Conservation (phyloP, 2,329 filamentous ascomycete genomes). For the Pseudogymnoascus sp. region DNA sequence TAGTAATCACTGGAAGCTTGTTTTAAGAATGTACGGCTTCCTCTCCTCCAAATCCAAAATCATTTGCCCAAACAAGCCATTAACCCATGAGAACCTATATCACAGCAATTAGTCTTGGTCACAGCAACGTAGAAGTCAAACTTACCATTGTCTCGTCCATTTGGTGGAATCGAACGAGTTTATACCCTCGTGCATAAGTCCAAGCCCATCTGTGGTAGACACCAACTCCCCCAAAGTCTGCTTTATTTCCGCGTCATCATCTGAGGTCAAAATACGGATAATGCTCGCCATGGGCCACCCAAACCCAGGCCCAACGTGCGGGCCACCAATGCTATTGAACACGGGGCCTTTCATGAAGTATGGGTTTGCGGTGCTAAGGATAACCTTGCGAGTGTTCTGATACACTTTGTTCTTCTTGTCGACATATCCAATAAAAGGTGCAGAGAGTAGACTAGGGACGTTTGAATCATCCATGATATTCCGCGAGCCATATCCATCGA, state of each 20-base stretch:
- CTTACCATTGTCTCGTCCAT: conserved; percentile 38
- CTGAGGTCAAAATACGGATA: conserved; percentile 44
- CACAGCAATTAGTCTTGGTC: background rate
- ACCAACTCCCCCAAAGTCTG: conserved; percentile 23
- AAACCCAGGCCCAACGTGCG: conserved; percentile 51
- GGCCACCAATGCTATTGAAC: conserved; percentile 66
- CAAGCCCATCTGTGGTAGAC: conserved; percentile 25
- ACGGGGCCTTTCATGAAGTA: conserved; percentile 52
- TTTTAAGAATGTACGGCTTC: conserved; percentile 57
- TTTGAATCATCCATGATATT: conserved; percentile 66
- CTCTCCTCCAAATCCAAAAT: conserved; percentile 66
- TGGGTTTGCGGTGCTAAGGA: conserved; percentile 68
- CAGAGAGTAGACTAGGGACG: conserved; percentile 57
- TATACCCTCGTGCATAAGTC: conserved; percentile 44
- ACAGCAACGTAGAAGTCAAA: background rate
- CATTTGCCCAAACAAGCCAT: conserved; percentile 79
- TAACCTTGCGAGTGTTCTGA: conserved; percentile 70
- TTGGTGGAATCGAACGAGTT: conserved; percentile 34
- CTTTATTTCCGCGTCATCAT: conserved; percentile 29
- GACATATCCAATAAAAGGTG: conserved; percentile 57
- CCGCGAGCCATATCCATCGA: conserved; percentile 59
- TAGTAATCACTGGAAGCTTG: conserved; percentile 39
- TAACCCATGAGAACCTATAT: conserved; percentile 67
- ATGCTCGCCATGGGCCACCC: conserved; percentile 51
- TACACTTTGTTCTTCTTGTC: conserved; percentile 57